Conservation (phyloP, 2,329 filamentous ascomycete species). For the Aspergillus novoparasiticus region DNA sequence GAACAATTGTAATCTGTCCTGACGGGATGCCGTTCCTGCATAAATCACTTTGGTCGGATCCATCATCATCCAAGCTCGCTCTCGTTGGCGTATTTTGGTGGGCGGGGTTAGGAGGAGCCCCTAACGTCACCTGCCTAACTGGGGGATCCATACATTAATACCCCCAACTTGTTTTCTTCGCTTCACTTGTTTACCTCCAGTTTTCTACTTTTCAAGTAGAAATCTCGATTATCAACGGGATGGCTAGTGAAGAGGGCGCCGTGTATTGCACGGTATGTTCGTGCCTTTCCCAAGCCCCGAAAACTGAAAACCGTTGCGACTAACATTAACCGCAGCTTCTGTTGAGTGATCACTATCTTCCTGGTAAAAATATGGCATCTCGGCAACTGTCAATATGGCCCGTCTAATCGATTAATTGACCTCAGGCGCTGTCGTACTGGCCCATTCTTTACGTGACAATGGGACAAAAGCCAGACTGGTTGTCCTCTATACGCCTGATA, state of each 20-base stretch:
- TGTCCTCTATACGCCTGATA: conserved; percentile 79
- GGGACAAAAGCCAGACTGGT: conserved; percentile 84
- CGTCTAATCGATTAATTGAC: conserved; percentile 20
- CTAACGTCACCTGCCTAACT: conserved; percentile 17
- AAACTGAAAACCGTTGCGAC: conserved; percentile 17
- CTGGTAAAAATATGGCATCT: conserved; percentile 61
- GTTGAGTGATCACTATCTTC: conserved; percentile 87
- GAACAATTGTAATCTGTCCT: not conserved
- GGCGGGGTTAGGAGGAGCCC: conserved; percentile 21
- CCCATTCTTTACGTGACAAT: conserved; percentile 90
- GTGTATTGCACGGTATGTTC: conserved; percentile 66
- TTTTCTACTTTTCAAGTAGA: not conserved
- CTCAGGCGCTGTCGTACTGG: conserved; percentile 85
- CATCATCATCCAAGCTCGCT: not conserved
- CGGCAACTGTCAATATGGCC: not conserved
- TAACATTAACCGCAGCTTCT: conserved; percentile 67
- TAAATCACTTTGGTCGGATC: not conserved
- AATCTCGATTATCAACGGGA: conserved; percentile 25
- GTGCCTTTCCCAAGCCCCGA: conserved; percentile 5
- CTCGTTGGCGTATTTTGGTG: conserved; percentile 9
- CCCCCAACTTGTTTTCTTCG: conserved; percentile 1
- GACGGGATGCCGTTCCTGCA: not conserved
- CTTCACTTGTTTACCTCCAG: conserved; percentile 1
- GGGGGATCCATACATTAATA: conserved; percentile 14
- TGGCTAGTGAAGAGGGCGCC: conserved; percentile 54